These are phyloP conservation scores for Leishmania arabica DNA, from an alignment of 208 protist genomes.

Conservation along the genomic window DNA sequence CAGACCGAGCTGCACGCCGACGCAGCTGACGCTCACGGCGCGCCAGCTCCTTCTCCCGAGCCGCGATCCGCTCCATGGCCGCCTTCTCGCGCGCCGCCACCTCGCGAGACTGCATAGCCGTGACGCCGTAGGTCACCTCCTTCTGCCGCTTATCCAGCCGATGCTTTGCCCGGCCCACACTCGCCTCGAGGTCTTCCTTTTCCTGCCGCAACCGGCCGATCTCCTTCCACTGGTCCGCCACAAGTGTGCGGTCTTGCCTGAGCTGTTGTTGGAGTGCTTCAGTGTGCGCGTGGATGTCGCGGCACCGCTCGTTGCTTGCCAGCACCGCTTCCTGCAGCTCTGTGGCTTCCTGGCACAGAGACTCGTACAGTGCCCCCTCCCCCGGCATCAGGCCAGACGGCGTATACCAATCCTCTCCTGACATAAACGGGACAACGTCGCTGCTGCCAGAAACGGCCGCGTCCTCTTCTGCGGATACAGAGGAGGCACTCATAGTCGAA, in stretches of 20 bases:
- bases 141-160: conserved; percentile 65
- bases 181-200: conserved; percentile 31
- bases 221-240: conserved; percentile 66
- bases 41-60: conserved; percentile 43
- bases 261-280: conserved; percentile 50
- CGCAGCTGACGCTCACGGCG: conserved; percentile 40
- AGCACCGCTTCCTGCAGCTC: conserved; percentile 54
- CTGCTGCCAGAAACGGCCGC: not conserved
- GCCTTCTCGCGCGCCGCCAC: conserved; percentile 36
- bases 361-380: conserved; percentile 32
- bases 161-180: conserved; percentile 21
- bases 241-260: conserved; percentile 57
- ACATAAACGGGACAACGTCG: not conserved
- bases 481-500: conserved; percentile 6
- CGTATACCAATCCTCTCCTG: conserved; percentile 29
- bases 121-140: conserved; percentile 68
- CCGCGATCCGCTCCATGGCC: conserved; percentile 38
- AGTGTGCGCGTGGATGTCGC: conserved; percentile 33
- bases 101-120: conserved; percentile 55
- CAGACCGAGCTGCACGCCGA: conserved; percentile 19
- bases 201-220: conserved; percentile 41
- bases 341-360: conserved; percentile 43
- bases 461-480: not conserved
- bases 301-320: conserved; percentile 43
- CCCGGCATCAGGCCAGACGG: conserved; percentile 23